Evolutionary conservation across 768 basidiomycete species (phyloP).

Genomic region (Psilocybe cubensis): DNA sequence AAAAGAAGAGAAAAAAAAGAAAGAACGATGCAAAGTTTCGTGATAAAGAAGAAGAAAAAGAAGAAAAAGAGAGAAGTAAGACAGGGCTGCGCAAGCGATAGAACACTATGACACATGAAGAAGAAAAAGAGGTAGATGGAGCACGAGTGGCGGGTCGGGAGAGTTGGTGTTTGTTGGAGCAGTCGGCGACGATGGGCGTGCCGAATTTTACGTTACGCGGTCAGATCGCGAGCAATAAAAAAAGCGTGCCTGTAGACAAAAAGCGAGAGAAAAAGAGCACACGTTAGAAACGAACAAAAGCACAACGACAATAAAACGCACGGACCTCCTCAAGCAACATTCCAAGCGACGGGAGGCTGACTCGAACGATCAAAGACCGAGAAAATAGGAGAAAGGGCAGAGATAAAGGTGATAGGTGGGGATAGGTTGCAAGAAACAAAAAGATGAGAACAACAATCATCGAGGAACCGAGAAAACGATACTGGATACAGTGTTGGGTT

Average conservation of each 20-base stretch:
- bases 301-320: too few relatives aligned
- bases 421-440: not conserved
- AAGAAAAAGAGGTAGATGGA: slow-evolving; percentile 4
- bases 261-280: not conserved
- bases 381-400: too few relatives aligned
- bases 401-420: not conserved
- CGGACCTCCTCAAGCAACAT: too few relatives aligned
- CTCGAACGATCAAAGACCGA: too few relatives aligned
- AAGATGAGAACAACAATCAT: not conserved
- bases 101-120: not conserved
- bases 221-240: too few relatives aligned
- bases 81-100: not conserved
- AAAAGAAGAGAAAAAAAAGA: not conserved
- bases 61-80: not conserved
- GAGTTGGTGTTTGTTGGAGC: not conserved
- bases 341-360: too few relatives aligned
- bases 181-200: not conserved
- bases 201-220: not conserved
- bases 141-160: not conserved
- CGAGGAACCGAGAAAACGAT: not conserved
- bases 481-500: slow-evolving; percentile 14
- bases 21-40: not conserved
- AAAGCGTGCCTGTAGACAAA: too few relatives aligned
- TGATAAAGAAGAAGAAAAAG: not conserved
- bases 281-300: not conserved